These are phyloP conservation scores for Ganoderma lucidum DNA, from an alignment of 1,284 basidiomycete genomes.

Conservation along the genomic window DNA sequence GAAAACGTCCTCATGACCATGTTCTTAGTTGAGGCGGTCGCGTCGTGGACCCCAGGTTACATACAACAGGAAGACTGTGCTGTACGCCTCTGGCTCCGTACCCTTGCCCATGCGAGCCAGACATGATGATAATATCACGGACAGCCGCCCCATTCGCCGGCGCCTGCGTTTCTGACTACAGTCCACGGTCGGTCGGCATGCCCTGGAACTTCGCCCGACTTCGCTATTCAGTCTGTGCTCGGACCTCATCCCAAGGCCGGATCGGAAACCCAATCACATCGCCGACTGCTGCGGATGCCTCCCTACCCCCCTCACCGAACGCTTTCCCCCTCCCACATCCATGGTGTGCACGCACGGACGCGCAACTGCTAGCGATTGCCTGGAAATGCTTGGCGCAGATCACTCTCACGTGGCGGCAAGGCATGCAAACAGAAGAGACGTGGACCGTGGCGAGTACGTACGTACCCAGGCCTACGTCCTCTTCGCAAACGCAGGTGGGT, in stretches of 20 bases:
- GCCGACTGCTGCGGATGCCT: constrained; percentile 5
- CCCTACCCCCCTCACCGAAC: not conserved
- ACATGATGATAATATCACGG: not conserved
- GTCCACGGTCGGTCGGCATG: constrained; percentile 9
- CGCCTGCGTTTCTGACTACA: not conserved
- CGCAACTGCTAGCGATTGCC: not conserved
- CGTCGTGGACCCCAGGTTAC: not conserved
- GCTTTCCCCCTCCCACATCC: not conserved
- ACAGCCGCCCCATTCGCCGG: not conserved
- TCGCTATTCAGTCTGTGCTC: constrained; percentile 8
- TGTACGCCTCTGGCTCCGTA: not conserved
- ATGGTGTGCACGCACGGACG: not conserved
- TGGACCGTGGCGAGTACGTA: not conserved
- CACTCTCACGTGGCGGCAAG: constrained; percentile 7
- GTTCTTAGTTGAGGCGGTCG: not conserved
- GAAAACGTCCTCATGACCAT: not conserved
- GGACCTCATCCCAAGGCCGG: not conserved
- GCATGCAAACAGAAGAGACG: not conserved
- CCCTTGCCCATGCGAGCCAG: not conserved
- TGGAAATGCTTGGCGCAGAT: constrained; percentile 22
- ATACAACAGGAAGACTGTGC: not conserved
- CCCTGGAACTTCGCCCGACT: constrained; percentile 9
- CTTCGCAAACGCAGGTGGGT: not conserved
- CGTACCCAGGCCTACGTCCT: not conserved
- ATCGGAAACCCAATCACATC: constrained; percentile 1